Base-by-base conservation (phyloP, 2,329 filamentous ascomycete species). In the Dactylellina drechsleri region DNA sequence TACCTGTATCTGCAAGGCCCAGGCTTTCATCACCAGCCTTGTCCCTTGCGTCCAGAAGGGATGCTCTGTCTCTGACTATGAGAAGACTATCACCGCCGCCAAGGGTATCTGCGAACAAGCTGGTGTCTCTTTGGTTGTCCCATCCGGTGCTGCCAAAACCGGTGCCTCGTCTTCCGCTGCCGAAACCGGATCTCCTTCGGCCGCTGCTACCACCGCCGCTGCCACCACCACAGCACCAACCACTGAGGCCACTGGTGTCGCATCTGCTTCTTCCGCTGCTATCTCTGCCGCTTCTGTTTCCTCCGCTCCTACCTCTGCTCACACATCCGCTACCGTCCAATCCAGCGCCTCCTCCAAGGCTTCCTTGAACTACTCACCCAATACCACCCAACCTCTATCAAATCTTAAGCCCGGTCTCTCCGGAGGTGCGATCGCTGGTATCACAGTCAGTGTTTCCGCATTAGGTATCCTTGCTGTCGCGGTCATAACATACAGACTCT, bases 1-100 rank as follows among this genome's bases (percentile, higher is more conserved):
- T 68, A 77, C 79, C 43, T 87, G 86, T 77, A 86, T 87, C 77
- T 87, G 86, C 78, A 79, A 78, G 5, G 81, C 81, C 74, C 75
- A 79, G 8, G 78, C 80, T n/a, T 87, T 87, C 82, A 79, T 88
- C 65, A 78, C 75, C 56, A 79, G 79, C 62, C 85, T 87, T 72
- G 80, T 84, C 50, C 86, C 85, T 80, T 88, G 86, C 77, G 80
- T 88, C 18, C 79, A 81, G 16, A 77, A 78, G 1, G 79, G 80
- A n/a, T 87, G 86, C 79, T 77, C 78, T 36, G 26, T 77, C 0
- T 78, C 78, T 0, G 83, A 85, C n/a, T 83, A 86, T 68, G 62
- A 83, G 80, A 18, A 20, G 4, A 74, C 70, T 18, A 28, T 70
- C 7, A 5, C 47, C 28, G 62, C 66, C 20, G 76, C 78, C 18